Base-by-base conservation (phyloP, 257 asterid species). In the Solanum paucissectum region DNA sequence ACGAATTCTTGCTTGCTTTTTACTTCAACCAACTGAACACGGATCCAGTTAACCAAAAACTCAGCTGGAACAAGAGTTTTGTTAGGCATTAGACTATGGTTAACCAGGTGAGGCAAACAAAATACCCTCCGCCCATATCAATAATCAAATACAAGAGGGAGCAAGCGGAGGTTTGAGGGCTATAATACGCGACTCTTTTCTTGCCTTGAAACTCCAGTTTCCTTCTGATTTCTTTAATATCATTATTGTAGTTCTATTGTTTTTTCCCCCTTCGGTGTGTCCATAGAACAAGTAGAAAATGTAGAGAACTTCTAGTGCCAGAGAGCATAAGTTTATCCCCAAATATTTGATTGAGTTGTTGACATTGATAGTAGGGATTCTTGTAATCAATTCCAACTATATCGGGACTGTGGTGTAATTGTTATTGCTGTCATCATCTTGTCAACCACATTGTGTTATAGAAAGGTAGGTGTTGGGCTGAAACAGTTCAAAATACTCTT, bases 1-100 rank as follows among this genome's bases (percentile, higher is more conserved):
- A 97, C 99, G 12, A 97, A 97, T 91, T 89, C 98, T 3, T 93
- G 96, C 3, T 90, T 97, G 92, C 93, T 97, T 66, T 97, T 97
- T 88, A 88, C 98, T 34, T 92, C 98, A 86, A 72, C 93, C 25
- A 88, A 55, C 49, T 93, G 90, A 92, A 58, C 14, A n/a, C 73
- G 73, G 38, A 29, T 42, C 20, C 58, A 18, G 11, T 79, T 44
- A 44, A 13, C 38, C 5, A 79, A 79, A 81, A 46, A 27, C 42
- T 36, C 68, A 46, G 66, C 40, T 16, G 68, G 27, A 44, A 29
- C 85, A 46, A 29, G 42, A 14, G 64, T 46, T 8, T 29, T 46
- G 18, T 9, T 16, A 29, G 85, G 25, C 25, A 5, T 81, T 27
- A 27, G 37, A 77, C 62, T 14, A 42, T 77, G 66, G 66, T 46